Percentiles rank a stretch among this genome's conserved stretches.
Evolutionary conservation across 2,329 filamentous ascomycete genomes (phyloP).

Genomic region (Xylaria sp.): DNA sequence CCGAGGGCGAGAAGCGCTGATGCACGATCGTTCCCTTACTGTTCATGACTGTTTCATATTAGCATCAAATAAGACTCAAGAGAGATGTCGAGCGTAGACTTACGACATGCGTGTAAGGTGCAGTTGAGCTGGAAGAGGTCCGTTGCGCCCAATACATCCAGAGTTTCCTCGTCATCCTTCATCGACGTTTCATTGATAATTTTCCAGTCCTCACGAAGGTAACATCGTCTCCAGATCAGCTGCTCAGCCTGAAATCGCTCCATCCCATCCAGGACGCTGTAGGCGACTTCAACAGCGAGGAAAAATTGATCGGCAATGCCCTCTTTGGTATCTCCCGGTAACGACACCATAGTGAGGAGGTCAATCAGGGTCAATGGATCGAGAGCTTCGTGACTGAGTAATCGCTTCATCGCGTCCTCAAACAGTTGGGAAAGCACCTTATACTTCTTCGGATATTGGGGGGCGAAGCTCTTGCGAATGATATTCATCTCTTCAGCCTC

Average conservation of each 20-base stretch:
- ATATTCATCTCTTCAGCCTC: constrained; percentile 71
- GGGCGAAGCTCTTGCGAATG: constrained; percentile 62
- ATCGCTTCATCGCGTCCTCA: constrained; percentile 60
- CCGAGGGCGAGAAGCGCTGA: constrained; percentile 45
- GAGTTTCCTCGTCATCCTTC: constrained; percentile 64
- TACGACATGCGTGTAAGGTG: constrained; percentile 60
- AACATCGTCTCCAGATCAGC: constrained; percentile 81
- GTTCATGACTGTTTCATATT: constrained; percentile 31
- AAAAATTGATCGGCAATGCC: constrained; percentile 66
- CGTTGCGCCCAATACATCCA: constrained; percentile 58
- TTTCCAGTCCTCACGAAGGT: constrained; percentile 79
- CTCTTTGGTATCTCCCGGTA: constrained; percentile 43
- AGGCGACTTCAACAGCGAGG: constrained; percentile 60
- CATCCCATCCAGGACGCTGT: constrained; percentile 49
- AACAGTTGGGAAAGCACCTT: constrained; percentile 66
- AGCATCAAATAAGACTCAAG: background rate
- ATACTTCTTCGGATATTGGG: constrained; percentile 52
- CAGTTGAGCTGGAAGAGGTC: constrained; percentile 63
- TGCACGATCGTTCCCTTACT: constrained; percentile 41
- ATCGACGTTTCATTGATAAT: constrained; percentile 70
- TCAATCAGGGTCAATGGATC: constrained; percentile 63
- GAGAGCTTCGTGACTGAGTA: constrained; percentile 68
- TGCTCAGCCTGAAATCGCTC: constrained; percentile 54
- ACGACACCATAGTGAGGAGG: constrained; percentile 67
- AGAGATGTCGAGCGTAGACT: constrained; percentile 34